phyloP scores from a whole-genome alignment of 2,329 filamentous ascomycete genomes.

The Talaromyces rugulosus region DNA sequence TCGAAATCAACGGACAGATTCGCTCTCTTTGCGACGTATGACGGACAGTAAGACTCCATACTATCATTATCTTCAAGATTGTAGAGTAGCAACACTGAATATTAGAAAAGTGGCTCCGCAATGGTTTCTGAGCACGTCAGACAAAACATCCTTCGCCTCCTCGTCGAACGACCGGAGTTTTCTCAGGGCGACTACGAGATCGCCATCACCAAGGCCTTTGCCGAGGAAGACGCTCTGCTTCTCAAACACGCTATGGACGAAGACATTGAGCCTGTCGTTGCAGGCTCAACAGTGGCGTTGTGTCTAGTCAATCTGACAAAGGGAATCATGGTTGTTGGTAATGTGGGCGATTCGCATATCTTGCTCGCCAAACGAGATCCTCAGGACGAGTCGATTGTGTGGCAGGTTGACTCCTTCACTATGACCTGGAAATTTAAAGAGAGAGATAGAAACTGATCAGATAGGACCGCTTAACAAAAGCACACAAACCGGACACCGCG shows the following conservation, averaged over 20 bases:
- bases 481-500: slow-evolving; percentile 28
- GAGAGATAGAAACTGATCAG: not conserved
- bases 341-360: slow-evolving; percentile 34
- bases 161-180: slow-evolving; percentile 27
- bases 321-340: slow-evolving; percentile 29
- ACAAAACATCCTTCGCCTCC: slow-evolving; percentile 21
- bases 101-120: slow-evolving; percentile 23
- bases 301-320: slow-evolving; percentile 29
- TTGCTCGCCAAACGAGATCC: slow-evolving; percentile 28
- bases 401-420: not conserved
- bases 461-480: slow-evolving; percentile 29
- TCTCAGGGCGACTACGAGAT: slow-evolving; percentile 24
- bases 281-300: slow-evolving; percentile 31
- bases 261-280: slow-evolving; percentile 22
- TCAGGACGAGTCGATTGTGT: slow-evolving; percentile 22
- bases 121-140: slow-evolving; percentile 30
- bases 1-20: slow-evolving; percentile 23
- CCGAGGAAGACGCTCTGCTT: slow-evolving; percentile 26
- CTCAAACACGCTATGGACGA: slow-evolving; percentile 24
- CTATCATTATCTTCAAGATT: not conserved
- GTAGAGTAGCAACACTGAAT: not conserved
- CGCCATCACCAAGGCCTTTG: slow-evolving; percentile 27
- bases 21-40: slow-evolving; percentile 30
- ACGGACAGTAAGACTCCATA: slow-evolving; percentile 29
- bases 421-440: not conserved